Evolutionary conservation across 83 land plant species (phyloP), one percentile per base, ranked within the genome.

Genomic region (Diphasiastrum complanatum): DNA sequence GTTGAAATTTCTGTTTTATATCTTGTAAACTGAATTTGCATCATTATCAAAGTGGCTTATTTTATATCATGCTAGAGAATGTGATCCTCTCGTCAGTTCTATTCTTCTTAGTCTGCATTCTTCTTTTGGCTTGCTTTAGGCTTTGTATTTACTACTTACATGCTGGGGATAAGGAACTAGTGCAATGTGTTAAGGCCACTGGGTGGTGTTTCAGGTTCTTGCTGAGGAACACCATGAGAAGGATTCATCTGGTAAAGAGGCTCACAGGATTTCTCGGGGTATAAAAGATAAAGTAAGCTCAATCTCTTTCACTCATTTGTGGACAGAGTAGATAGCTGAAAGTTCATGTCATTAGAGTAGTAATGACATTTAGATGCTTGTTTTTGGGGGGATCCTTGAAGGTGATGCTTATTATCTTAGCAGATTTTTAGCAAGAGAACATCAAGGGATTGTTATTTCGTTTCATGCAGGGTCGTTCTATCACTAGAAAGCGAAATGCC

Each of bases 211-310:
- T n/a, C 63, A 89, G 96, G 57, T 89, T 18, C 37, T 57, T 8
- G 57, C 82, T 51, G 95, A 88, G 70, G 87, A 85, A 51, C 60
- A 75, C 59, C 88, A 79, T 45, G 87, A 89, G 71, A 86, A 90
- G 46, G 86, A 89, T 62, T 54, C 85, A 19, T 73, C 85, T 28
- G 74, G 96, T 26, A 71, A 78, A 45, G 96, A 90, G 35, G 49
- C 61, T 0, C 83, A 89, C 41, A 65, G 76, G 47, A 37, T 83
- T 5, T 85, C 91, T 0, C 75, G 87, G 40, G 96, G 96, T 26
- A 58, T 88, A 59, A 65, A 66, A 51, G 74, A 80, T 47, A 88
- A 88, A 81, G 95, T 88, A 73, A 30, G 22, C 30, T 18, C 29
- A 24, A 12, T 31, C 14, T 46, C n/a, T 25, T 69, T 14, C 20